These are phyloP conservation scores for Boletus coccyginus DNA, from an alignment of 768 basidiomycete genomes.

Conservation along the genomic window DNA sequence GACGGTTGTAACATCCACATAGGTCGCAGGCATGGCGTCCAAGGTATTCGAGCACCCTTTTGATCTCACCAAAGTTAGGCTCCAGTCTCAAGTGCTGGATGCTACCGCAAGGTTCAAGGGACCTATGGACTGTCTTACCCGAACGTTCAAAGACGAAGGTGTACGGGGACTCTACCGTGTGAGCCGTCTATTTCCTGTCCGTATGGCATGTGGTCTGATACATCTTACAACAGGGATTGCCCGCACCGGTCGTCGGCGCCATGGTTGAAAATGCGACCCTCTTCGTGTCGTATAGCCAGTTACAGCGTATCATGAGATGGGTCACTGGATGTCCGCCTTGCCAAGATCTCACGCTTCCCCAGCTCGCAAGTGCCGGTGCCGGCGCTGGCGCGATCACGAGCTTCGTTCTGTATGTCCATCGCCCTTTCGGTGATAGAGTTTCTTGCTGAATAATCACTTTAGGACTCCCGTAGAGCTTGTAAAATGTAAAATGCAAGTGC, in stretches of 20 bases:
- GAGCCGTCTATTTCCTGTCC: conserved; percentile 26
- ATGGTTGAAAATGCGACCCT: conserved; percentile 90
- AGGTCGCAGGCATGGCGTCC: conserved; percentile 86
- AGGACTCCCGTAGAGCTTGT: conserved; percentile 94
- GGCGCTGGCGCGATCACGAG: conserved; percentile 87
- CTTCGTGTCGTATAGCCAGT: conserved; percentile 82
- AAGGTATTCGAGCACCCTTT: conserved; percentile 92
- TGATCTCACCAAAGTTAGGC: conserved; percentile 90
- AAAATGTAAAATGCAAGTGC: conserved; percentile 98
- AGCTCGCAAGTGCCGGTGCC: conserved; percentile 77
- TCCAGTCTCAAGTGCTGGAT: conserved; percentile 88
- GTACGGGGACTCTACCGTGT: conserved; percentile 85
- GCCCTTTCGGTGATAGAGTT: too few relatives aligned
- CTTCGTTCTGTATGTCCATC: conserved; percentile 70
- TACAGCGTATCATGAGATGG: conserved; percentile 59
- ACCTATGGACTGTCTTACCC: conserved; percentile 80
- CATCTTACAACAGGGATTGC: conserved; percentile 63
- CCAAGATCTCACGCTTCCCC: conserved; percentile 54
- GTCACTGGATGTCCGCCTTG: conserved; percentile 33
- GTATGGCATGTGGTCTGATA: not conserved
- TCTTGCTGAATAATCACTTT: not conserved
- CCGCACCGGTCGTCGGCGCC: conserved; percentile 87
- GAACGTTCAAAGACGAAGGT: conserved; percentile 83
- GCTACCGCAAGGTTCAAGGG: conserved; percentile 70
- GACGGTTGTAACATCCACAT: not conserved